These are phyloP conservation scores for Scutellaria baicalensis DNA, from an alignment of 257 asterid species.

Conservation along the genomic window DNA sequence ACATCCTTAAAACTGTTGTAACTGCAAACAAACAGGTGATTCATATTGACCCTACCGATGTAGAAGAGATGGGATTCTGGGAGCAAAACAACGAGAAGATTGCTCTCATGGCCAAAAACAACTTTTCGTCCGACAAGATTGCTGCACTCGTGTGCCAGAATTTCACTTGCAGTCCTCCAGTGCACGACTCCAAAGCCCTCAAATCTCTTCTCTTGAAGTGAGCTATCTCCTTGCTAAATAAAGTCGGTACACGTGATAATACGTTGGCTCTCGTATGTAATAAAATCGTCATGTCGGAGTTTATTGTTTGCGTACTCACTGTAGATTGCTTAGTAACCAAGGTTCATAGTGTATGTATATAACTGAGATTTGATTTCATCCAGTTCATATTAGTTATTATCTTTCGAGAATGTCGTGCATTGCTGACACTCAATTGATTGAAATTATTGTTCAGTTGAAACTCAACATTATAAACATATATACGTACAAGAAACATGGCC, in stretches of 20 bases:
- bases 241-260: neutral
- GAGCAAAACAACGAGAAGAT: conserved; percentile 47
- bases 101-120: conserved; percentile 64
- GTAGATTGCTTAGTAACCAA: neutral
- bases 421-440: too few species aligned
- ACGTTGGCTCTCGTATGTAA: neutral
- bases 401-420: too few species aligned
- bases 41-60: conserved; percentile 62
- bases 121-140: conserved; percentile 29
- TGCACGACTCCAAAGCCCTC: conserved; percentile 41
- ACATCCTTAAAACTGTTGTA: neutral
- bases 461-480: too few species aligned
- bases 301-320: neutral
- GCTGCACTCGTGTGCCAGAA: conserved; percentile 80
- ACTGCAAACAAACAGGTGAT: conserved; percentile 48
- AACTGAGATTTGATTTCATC: too few species aligned
- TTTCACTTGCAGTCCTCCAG: conserved; percentile 76
- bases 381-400: too few species aligned
- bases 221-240: neutral
- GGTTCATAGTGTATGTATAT: too few species aligned
- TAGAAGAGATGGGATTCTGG: conserved; percentile 71
- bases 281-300: neutral
- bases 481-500: too few species aligned
- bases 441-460: too few species aligned
- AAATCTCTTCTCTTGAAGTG: conserved; percentile 35